A percentile compares a stretch with the other conserved stretches of the same genome.
Conservation (phyloP, 2,329 filamentous ascomycete species). For the Stagonosporopsis cucurbitacearum region DNA sequence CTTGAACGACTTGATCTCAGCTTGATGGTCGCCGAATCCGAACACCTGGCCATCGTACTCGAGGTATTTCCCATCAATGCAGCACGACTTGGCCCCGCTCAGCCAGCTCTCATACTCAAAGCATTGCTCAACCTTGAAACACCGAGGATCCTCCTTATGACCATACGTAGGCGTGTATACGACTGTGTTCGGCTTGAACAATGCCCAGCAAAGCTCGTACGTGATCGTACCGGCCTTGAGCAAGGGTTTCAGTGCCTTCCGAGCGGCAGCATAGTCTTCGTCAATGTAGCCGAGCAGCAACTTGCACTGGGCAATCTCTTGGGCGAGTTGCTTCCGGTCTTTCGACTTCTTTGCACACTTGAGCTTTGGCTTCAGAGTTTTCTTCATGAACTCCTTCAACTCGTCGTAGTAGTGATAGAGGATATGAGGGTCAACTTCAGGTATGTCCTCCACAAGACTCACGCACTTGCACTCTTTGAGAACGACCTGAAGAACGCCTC, state of each 20-base stretch:
- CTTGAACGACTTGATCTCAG: conserved; percentile 76
- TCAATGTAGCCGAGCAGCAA: conserved; percentile 79
- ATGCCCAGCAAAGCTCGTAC: conserved; percentile 85
- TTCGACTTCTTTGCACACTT: conserved; percentile 69
- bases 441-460: conserved; percentile 79
- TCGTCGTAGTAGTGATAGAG: conserved; percentile 74
- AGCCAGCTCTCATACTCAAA: conserved; percentile 73
- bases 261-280: conserved; percentile 77
- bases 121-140: conserved; percentile 81
- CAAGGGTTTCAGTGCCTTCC: conserved; percentile 81
- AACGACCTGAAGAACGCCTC: conserved; percentile 72
- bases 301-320: conserved; percentile 71
- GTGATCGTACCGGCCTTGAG: conserved; percentile 84
- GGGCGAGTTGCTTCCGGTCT: conserved; percentile 62
- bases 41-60: conserved; percentile 90
- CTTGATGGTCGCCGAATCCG: conserved; percentile 73
- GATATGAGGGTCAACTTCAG: conserved; percentile 62
- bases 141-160: conserved; percentile 75
- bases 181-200: conserved; percentile 87
- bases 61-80: conserved; percentile 77
- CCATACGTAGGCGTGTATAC: conserved; percentile 80
- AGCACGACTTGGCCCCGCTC: conserved; percentile 73
- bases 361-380: conserved; percentile 66
- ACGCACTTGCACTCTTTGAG: conserved; percentile 80
- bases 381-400: conserved; percentile 66